A percentile compares a stretch with the other conserved stretches of the same genome.
phyloP scores from a whole-genome alignment of 257 asterid species.

The Gentiana straminea region DNA sequence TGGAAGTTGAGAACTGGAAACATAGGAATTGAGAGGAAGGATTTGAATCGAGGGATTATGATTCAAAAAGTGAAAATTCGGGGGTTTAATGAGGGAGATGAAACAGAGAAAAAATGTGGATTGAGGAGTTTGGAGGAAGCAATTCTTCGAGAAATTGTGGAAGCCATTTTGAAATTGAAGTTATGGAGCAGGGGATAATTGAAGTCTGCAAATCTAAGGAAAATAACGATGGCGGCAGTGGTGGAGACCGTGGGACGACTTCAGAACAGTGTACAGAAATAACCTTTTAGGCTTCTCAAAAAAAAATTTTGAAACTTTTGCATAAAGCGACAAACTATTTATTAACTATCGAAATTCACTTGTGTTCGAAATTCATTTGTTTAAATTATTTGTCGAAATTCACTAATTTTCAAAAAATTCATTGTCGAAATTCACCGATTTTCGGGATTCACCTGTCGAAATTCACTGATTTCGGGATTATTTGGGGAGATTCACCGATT shows the following conservation, averaged over 20 bases:
- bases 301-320: too few relatives aligned
- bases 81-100: neutral
- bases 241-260: too few relatives aligned
- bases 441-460: too few relatives aligned
- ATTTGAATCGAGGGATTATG: neutral
- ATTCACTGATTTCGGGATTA: too few relatives aligned
- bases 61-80: neutral
- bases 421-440: too few relatives aligned
- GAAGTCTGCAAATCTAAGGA: neutral
- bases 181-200: neutral
- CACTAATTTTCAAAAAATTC: too few relatives aligned
- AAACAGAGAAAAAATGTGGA: slow-evolving; percentile 4
- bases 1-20: neutral
- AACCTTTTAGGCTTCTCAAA: neutral
- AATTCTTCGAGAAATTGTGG: slow-evolving; percentile 7
- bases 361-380: neutral
- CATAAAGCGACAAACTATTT: too few relatives aligned
- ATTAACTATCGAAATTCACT: neutral
- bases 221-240: neutral
- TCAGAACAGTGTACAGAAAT: neutral
- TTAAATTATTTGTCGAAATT: too few relatives aligned
- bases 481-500: too few relatives aligned
- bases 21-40: neutral
- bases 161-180: neutral
- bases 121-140: slow-evolving; percentile 10